phyloP scores from a whole-genome alignment of 1,284 basidiomycete genomes.

The Cryptococcus floricola region DNA sequence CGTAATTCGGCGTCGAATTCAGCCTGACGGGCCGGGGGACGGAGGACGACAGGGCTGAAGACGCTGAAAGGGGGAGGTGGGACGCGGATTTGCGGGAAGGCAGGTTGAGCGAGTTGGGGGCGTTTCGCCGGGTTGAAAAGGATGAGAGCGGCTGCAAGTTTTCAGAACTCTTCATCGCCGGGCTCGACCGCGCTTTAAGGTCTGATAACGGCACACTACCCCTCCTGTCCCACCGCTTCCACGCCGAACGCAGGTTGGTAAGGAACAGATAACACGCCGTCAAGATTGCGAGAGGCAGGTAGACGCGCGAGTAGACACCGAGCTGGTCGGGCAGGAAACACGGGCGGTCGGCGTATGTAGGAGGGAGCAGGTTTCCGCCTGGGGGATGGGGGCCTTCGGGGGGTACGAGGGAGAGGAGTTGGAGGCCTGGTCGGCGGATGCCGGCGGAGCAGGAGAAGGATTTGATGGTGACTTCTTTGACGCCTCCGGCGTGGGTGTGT shows the following conservation, averaged over 20 bases:
- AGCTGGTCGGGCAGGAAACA: conserved; percentile 69
- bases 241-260: conserved; percentile 40
- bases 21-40: conserved; percentile 3
- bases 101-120: conserved; percentile 31
- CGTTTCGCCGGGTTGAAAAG: conserved; percentile 18
- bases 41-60: conserved; percentile 2
- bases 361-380: conserved; percentile 15
- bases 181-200: conserved; percentile 20
- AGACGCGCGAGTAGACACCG: conserved; percentile 59
- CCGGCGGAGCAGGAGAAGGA: conserved; percentile 76
- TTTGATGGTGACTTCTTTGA: conserved; percentile 73
- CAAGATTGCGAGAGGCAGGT: conserved; percentile 57
- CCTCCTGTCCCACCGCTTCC: conserved; percentile 21
- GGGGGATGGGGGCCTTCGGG: conserved; percentile 30
- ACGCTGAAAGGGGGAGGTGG: neutral
- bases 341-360: conserved; percentile 54
- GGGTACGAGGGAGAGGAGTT: conserved; percentile 68
- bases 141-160: conserved; percentile 5
- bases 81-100: conserved; percentile 35
- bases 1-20: conserved; percentile 4
- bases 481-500: conserved; percentile 56
- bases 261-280: conserved; percentile 46
- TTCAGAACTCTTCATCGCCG: conserved; percentile 10
- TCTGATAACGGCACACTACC: too few relatives aligned
- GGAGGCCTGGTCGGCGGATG: conserved; percentile 73